Evolutionary conservation across 2,329 filamentous ascomycete genomes (phyloP).

Genomic region (Sporothrix brasiliensis): DNA sequence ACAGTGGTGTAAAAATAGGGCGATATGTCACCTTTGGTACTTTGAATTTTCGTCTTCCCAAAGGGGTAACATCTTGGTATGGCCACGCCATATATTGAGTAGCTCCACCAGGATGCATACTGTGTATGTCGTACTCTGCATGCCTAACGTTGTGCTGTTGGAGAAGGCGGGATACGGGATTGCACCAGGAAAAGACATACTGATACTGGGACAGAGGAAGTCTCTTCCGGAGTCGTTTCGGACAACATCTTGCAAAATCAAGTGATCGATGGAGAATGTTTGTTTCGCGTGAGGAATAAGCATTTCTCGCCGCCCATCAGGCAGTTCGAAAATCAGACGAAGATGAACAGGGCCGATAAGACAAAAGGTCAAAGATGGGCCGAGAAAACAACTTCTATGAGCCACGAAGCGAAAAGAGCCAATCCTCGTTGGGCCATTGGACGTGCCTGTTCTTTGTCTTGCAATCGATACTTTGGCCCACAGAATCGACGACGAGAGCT

Average conservation of each 20-base stretch:
- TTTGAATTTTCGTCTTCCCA: background rate
- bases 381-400: too few species aligned
- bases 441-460: too few species aligned
- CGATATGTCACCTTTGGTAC: background rate
- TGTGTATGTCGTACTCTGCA: background rate
- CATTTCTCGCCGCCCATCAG: background rate
- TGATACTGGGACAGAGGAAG: background rate
- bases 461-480: too few species aligned
- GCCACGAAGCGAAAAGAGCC: too few species aligned
- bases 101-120: conserved; percentile 4
- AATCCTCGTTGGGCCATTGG: too few species aligned
- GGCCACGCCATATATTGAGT: background rate
- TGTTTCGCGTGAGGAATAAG: background rate
- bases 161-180: background rate
- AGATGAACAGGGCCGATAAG: too few species aligned
- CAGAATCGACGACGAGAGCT: too few species aligned
- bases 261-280: background rate
- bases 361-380: too few species aligned
- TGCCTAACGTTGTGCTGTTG: background rate
- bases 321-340: background rate
- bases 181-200: background rate
- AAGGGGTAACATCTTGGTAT: background rate
- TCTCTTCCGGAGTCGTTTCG: background rate
- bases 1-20: background rate
- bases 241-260: background rate